Evolutionary conservation across 495 filamentous ascomycete genomes (phyloP).

Genomic region (Xylona heveae): DNA sequence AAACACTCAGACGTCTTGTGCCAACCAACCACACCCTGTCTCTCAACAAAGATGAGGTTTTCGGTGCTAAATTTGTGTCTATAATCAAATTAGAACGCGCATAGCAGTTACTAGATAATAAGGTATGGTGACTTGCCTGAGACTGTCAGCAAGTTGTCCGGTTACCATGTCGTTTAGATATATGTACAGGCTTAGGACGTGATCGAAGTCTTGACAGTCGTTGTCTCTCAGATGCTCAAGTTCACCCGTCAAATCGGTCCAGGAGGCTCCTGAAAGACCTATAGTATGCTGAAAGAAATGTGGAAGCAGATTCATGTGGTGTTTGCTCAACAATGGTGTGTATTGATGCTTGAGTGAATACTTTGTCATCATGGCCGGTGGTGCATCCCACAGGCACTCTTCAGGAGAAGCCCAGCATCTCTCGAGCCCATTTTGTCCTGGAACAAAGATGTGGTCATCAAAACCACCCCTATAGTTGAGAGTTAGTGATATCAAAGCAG

Average conservation of each 20-base stretch:
- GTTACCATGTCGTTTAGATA: conserved; percentile 3
- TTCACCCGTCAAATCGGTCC: conserved; percentile 8
- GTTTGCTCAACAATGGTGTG: conserved; percentile 3
- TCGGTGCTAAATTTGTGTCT: conserved; percentile 12
- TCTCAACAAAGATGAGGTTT: conserved; percentile 11
- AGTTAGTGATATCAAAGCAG: too few species aligned
- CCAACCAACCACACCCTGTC: conserved; percentile 11
- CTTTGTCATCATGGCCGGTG: conserved; percentile 2
- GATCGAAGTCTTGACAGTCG: conserved; percentile 2
- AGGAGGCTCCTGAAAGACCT: conserved; percentile 6
- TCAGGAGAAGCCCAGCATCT: conserved; percentile 4
- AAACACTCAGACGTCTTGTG: conserved; percentile 15
- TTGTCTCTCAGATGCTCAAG: conserved; percentile 4
- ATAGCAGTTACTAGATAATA: too few species aligned
- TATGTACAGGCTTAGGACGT: conserved; percentile 6
- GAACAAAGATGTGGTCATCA: too few species aligned
- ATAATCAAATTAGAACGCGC: too few species aligned
- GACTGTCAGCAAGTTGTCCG: background rate
- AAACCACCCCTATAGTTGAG: too few species aligned
- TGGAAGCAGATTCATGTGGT: conserved; percentile 4
- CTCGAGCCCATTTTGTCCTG: background rate
- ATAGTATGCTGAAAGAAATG: conserved; percentile 10
- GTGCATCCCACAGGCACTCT: conserved; percentile 9
- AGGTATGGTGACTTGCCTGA: too few species aligned
- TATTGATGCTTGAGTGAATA: conserved; percentile 6